Evolutionary conservation across 2,329 filamentous ascomycete genomes (phyloP), one percentile per base, ranked within the genome.

Genomic region (Coniochaeta prunicola): DNA sequence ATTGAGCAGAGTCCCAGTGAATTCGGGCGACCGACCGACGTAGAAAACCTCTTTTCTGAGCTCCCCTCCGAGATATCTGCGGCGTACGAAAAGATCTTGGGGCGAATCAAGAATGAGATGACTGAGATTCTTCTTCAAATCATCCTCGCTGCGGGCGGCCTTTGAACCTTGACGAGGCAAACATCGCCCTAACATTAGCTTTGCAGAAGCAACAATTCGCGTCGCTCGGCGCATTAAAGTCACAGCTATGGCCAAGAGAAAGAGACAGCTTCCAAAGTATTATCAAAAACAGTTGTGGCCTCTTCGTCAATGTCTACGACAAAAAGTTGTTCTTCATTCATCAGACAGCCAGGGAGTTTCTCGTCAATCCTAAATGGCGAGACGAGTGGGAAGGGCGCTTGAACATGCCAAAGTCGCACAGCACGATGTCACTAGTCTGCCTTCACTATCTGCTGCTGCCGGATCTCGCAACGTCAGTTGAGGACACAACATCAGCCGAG

Each of bases 11-110:
- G 38, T 3, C 56, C 55, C 1, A 56, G 61, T 45, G 38, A 30
- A 13, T 68, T 59, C 30, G 57, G 60, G 12, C 59, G 59, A n/a
- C 28, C 12, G 3, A 17, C 26, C 4, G 56, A 58, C 13, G 58
- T 68, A 1, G 45, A 62, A 5, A 9, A 58, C 1, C 57, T 64
- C 1, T 56, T 65, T 2, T 58, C 54, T 13, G 19, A 58, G 19
- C 24, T 69, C 1, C 67, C 67, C 2, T 57, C 53, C 1, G n/a
- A 62, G 15, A 58, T 68, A 15, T 64, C 63, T 17, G 62, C 66
- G 1, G 66, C 64, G 24, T 69, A 68, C 57, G 64, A 69, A 33
- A 60, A 60, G n/a, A 66, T 69, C 4, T 57, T 70, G 10, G 31
- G 24, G 34, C 53, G 31, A 34, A 64, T 60, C 34, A 1, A 24